Evolutionary conservation across 1,284 basidiomycete species (phyloP).

Genomic region (Tilletia caries): DNA sequence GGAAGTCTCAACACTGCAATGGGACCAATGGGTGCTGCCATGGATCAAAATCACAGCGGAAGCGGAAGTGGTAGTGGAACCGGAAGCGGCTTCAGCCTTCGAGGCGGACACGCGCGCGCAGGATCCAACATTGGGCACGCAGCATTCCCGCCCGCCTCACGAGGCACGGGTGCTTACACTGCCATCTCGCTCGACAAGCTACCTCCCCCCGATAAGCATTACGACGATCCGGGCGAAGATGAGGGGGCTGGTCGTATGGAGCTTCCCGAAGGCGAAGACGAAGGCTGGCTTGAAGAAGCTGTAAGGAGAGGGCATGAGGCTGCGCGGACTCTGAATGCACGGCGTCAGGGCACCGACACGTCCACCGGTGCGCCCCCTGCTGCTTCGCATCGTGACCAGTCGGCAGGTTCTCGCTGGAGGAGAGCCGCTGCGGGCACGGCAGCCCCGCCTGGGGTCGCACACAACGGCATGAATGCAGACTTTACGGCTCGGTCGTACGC

Average conservation of each 20-base stretch:
- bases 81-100: slow-evolving; percentile 2
- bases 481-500: too few species aligned
- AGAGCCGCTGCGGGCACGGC: too few species aligned
- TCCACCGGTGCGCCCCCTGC: too few species aligned
- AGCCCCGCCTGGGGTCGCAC: too few species aligned
- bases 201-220: neutral
- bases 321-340: neutral
- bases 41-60: neutral
- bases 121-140: neutral
- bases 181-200: neutral
- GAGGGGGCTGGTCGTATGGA: slow-evolving; percentile 2
- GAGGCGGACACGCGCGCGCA: slow-evolving; percentile 1
- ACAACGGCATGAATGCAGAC: too few species aligned
- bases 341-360: too few species aligned
- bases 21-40: neutral
- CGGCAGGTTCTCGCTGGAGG: too few species aligned
- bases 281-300: neutral
- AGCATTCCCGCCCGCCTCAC: too few species aligned
- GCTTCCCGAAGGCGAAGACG: neutral
- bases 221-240: slow-evolving; percentile 9
- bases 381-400: too few species aligned
- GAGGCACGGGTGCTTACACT: neutral
- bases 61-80: slow-evolving; percentile 2
- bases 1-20: neutral
- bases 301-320: too few species aligned